Evolutionary conservation across 306 rosid genomes (phyloP).

Genomic region (Carpinus fangiana): DNA sequence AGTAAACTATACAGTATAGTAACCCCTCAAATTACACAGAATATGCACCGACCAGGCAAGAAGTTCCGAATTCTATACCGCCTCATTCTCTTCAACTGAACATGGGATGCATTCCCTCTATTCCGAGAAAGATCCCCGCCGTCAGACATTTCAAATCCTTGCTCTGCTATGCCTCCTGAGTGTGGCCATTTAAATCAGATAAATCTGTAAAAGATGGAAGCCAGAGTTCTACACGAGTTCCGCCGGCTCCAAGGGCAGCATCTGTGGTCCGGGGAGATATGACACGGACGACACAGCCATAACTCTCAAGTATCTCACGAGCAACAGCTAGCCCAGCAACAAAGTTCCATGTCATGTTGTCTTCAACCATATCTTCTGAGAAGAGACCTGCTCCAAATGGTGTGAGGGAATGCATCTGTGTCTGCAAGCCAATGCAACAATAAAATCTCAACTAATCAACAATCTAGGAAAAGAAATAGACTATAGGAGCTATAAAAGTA

Average conservation of each 20-base stretch:
- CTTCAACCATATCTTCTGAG: constrained; percentile 72
- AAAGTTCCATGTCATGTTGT: constrained; percentile 96
- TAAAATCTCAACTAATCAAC: not conserved
- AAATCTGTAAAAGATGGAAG: constrained; percentile 56
- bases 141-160: constrained; percentile 12
- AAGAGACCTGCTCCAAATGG: constrained; percentile 80
- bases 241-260: constrained; percentile 91
- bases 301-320: constrained; percentile 89
- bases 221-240: constrained; percentile 94
- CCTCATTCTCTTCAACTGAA: not conserved
- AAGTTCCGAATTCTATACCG: not conserved
- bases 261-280: constrained; percentile 74
- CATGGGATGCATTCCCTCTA: not conserved
- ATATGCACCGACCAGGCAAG: not conserved
- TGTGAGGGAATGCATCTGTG: constrained; percentile 83
- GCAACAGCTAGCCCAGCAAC: constrained; percentile 92
- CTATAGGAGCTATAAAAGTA: not conserved
- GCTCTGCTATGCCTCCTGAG: constrained; percentile 48
- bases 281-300: constrained; percentile 88
- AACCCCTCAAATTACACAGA: not conserved
- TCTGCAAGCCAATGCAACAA: constrained; percentile 55
- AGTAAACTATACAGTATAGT: not conserved
- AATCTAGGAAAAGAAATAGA: not conserved
- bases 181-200: constrained; percentile 45
- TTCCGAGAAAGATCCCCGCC: constrained; percentile 3